Evolutionary conservation across 331 rosid species (phyloP), one percentile per base, ranked within the genome.

Genomic region (Acacia pycnantha): DNA sequence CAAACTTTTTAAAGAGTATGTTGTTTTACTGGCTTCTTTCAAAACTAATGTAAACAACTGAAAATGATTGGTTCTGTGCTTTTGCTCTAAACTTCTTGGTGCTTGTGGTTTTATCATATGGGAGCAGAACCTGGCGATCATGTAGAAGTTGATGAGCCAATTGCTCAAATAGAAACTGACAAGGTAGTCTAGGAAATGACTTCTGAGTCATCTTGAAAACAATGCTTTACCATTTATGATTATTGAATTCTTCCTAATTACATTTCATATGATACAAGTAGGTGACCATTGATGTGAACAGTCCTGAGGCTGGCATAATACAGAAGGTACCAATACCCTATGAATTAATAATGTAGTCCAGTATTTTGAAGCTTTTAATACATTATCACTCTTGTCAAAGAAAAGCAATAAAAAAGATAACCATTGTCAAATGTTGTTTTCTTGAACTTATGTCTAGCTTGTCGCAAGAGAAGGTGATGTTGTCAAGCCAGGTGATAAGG

Each of bases 281-380:
- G 94, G 94, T 91, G 74, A 89, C 91, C 64, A 84, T 90, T 47
- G 94, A 90, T 84, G 94, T 90, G 19, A 88, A 84, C 50, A 90
- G 92, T 85, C 94, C 92, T 54, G 89, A 82, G 83, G 81, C 88
- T 44, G 91, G 94, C 27, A 67, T 87, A 22, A 84, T 89, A 64
- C 84, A 83, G 50, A 76, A 89, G 90, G 91, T 90, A 86, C 75
- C 77, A 64, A 62, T 65, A 16, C 44, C 44, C 21, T 41, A 74
- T 54, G 41, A 58, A 43, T 76, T 62, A 12, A n/a, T 11, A 5
- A 74, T 9, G 56, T 33, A 22, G 48, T 50, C 27, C 26, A n/a
- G n/a, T 16, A 31, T 13, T 82, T 46, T 29, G 44, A 58, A 68
- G 73, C 40, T 69, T 16, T 79, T 26, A 75, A 65, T 53, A 18